Percentiles rank a stretch among this genome's conserved stretches.
These are phyloP conservation scores for Cercospora sp. DNA, from an alignment of 2,329 filamentous ascomycete genomes.

Conservation along the genomic window DNA sequence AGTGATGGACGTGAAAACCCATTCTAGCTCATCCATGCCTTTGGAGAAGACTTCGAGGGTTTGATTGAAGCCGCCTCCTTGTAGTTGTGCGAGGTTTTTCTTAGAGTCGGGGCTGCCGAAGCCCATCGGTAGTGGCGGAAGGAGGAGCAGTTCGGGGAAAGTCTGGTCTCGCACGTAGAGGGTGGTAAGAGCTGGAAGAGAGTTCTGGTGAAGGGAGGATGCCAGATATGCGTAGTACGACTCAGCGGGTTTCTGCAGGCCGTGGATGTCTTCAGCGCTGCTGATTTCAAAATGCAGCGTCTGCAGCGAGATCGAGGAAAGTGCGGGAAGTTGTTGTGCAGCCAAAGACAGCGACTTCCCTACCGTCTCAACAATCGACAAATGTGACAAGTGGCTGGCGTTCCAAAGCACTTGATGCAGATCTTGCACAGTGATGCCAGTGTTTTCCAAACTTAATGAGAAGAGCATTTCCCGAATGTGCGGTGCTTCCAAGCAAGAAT, in stretches of 20 bases:
- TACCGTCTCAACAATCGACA: slow-evolving; percentile 60
- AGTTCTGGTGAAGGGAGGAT: slow-evolving; percentile 73
- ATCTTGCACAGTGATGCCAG: slow-evolving; percentile 65
- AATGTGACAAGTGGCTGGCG: slow-evolving; percentile 59
- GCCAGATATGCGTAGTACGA: slow-evolving; percentile 85
- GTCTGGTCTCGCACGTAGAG: slow-evolving; percentile 84
- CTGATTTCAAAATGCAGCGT: slow-evolving; percentile 83
- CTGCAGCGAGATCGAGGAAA: slow-evolving; percentile 68
- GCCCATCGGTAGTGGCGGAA: slow-evolving; percentile 64
- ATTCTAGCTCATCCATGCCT: slow-evolving; percentile 66
- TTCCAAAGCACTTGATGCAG: slow-evolving; percentile 63
- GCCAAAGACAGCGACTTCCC: slow-evolving; percentile 56
- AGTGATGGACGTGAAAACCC: slow-evolving; percentile 65
- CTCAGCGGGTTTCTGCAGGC: slow-evolving; percentile 53
- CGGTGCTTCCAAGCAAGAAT: slow-evolving; percentile 64
- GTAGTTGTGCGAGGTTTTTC: slow-evolving; percentile 28
- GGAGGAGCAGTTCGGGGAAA: slow-evolving; percentile 77
- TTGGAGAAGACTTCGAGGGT: slow-evolving; percentile 66
- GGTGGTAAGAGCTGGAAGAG: slow-evolving; percentile 70
- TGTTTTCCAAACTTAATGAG: slow-evolving; percentile 69
- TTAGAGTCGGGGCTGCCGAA: slow-evolving; percentile 45
- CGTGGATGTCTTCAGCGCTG: slow-evolving; percentile 60
- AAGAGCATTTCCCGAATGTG: slow-evolving; percentile 63
- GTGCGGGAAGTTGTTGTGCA: slow-evolving; percentile 57
- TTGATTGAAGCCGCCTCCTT: slow-evolving; percentile 50